A percentile compares a stretch with the other conserved stretches of the same genome.
Conservation (phyloP, 345 rosid genomes). For the Boechera divaricarpa region DNA sequence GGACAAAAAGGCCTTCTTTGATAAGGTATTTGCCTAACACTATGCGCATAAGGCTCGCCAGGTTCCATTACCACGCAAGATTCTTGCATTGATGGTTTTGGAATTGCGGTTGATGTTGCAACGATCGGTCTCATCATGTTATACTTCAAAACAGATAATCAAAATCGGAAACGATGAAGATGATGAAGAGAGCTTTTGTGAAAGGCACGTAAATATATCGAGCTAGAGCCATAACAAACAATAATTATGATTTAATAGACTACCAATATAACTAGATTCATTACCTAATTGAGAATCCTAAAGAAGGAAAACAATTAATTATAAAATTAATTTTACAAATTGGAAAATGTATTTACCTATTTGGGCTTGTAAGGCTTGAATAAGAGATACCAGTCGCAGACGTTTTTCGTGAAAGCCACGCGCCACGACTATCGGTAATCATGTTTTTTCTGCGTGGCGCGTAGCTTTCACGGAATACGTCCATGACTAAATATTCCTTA, state of each 20-base stretch:
- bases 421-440: not conserved
- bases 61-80: not conserved
- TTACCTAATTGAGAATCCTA: not conserved
- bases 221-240: not conserved
- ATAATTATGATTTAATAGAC: not conserved
- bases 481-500: not conserved
- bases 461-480: not conserved
- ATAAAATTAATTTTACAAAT: not conserved
- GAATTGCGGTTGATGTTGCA: not conserved
- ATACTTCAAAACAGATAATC: not conserved
- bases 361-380: not conserved
- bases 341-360: not conserved
- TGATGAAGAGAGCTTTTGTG: not conserved
- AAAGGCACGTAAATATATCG: not conserved
- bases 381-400: not conserved
- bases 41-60: not conserved
- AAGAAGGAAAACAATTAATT: not conserved
- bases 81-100: not conserved
- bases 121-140: not conserved
- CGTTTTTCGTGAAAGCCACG: not conserved
- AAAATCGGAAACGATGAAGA: not conserved
- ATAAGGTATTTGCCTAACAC: not conserved
- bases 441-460: no score
- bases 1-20: not conserved
- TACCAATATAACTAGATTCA: conserved; percentile 3